Percentiles rank a stretch among this genome's conserved stretches.
phyloP scores from a whole-genome alignment of 106 monocot genomes.

The Allium fistulosum region DNA sequence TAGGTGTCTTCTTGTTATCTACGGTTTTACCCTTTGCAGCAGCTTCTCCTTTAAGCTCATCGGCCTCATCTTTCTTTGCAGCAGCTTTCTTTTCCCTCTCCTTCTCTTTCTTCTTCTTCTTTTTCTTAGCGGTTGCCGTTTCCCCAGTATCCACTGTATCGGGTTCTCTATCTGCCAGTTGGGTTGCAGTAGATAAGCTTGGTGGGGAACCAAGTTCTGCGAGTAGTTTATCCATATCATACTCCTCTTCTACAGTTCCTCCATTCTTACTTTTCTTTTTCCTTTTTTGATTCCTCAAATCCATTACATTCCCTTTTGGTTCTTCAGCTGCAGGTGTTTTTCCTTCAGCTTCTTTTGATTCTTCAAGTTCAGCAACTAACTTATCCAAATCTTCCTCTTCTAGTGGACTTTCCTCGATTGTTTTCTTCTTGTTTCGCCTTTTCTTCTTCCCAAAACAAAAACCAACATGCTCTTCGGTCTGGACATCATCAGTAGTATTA shows the following conservation, averaged over 20 bases:
- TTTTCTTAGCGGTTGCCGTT: slow-evolving; percentile 51
- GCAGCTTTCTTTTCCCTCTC: slow-evolving; percentile 19
- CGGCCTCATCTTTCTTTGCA: slow-evolving; percentile 30
- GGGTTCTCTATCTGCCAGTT: slow-evolving; percentile 8
- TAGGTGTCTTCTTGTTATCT: slow-evolving; percentile 61
- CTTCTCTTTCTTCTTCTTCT: slow-evolving; percentile 13
- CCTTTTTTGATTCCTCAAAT: slow-evolving; percentile 9
- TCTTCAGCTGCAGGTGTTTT: too few relatives aligned
- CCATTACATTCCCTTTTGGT: background rate
- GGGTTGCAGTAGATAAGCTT: background rate
- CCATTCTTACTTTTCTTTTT: slow-evolving; percentile 57
- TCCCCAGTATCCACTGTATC: slow-evolving; percentile 13
- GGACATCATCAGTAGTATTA: too few relatives aligned
- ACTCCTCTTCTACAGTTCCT: slow-evolving; percentile 54
- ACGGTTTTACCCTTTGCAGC: slow-evolving; percentile 33
- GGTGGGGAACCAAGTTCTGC: slow-evolving; percentile 47
- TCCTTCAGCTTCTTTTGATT: background rate
- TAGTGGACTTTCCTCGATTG: too few relatives aligned
- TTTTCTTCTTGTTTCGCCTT: too few relatives aligned
- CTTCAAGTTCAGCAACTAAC: background rate
- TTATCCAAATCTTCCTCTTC: too few relatives aligned
- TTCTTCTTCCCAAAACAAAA: too few relatives aligned
- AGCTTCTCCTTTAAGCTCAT: slow-evolving; percentile 34
- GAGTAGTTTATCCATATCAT: slow-evolving; percentile 59
- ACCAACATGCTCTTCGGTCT: too few relatives aligned